These are phyloP conservation scores for Candida mattraensis DNA, from an alignment of 805 yeast genomes.

Conservation along the genomic window DNA sequence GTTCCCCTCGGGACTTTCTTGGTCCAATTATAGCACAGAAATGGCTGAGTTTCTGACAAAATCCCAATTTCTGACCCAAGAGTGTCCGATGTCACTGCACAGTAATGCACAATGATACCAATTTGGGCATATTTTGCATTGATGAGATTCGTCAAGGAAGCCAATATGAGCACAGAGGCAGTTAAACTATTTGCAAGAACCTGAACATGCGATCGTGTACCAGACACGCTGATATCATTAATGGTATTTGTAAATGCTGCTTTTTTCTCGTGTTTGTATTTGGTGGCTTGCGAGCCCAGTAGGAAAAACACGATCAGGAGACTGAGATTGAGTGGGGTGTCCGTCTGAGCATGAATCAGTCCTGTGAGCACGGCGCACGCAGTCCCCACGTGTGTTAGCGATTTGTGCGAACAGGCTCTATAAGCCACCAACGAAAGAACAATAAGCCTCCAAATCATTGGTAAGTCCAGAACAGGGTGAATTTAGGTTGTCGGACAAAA, in stretches of 20 bases:
- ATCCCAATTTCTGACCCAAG: conserved; percentile 16
- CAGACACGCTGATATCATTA: neutral
- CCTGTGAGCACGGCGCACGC: conserved; percentile 14
- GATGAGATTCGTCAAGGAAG: neutral
- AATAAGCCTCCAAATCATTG: neutral
- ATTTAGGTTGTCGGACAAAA: no score
- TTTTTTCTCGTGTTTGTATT: conserved; percentile 10
- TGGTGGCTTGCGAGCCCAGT: conserved; percentile 11
- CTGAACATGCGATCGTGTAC: conserved; percentile 9
- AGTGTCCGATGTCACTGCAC: conserved; percentile 17
- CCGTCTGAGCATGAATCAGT: conserved; percentile 7
- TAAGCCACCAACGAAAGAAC: conserved; percentile 1
- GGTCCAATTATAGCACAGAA: conserved; percentile 11
- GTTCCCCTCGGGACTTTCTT: conserved; percentile 15
- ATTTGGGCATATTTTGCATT: conserved; percentile 3
- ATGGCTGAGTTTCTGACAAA: conserved; percentile 6
- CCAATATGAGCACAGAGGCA: conserved; percentile 5
- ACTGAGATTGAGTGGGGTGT: conserved; percentile 6
- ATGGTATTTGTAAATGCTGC: conserved; percentile 1
- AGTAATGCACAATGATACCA: conserved; percentile 10
- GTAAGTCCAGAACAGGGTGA: no score
- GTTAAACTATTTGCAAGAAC: conserved; percentile 12
- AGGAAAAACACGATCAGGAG: conserved; percentile 9
- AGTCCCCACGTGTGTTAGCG: conserved; percentile 10
- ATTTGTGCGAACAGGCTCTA: conserved; percentile 7